A percentile compares a stretch with the other conserved stretches of the same genome.
Conservation (phyloP, 768 basidiomycete species). For the Serendipita sp. region DNA sequence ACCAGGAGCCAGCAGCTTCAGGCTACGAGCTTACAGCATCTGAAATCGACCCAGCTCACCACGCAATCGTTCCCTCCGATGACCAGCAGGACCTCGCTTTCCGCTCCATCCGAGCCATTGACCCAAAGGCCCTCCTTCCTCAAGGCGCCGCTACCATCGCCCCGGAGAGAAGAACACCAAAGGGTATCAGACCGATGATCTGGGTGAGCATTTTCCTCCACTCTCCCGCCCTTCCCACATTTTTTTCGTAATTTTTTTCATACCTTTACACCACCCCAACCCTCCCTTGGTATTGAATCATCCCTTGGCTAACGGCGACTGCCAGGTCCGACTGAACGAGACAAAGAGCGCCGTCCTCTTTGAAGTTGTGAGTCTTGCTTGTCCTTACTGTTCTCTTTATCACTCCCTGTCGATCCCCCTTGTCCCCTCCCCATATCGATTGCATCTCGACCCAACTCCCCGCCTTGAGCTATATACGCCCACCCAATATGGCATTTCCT, state of each 20-base stretch:
- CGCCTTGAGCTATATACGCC: background rate
- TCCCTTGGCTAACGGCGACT: too few species aligned
- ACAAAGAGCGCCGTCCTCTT: constrained; percentile 1
- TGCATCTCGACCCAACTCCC: background rate
- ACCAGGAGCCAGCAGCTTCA: background rate
- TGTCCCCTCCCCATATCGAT: background rate
- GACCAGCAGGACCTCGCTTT: constrained; percentile 3
- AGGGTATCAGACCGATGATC: constrained; percentile 3
- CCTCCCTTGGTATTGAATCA: background rate
- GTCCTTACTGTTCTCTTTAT: background rate
- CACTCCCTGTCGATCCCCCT: background rate
- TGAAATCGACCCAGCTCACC: constrained; percentile 3
- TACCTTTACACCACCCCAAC: background rate
- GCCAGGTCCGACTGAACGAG: constrained; percentile 3
- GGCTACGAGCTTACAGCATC: constrained; percentile 3
- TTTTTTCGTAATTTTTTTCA: background rate
- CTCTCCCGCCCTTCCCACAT: background rate
- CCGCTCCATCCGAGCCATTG: constrained; percentile 1
- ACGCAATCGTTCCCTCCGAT: constrained; percentile 2
- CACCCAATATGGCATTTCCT: background rate
- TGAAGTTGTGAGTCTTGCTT: background rate
- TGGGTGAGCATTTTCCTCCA: background rate
- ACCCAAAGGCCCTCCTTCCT: background rate
- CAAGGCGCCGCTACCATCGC: background rate
- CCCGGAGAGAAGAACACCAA: background rate